Conservation (phyloP, 164 flowering plant genomes). For the Vitis riparia region DNA sequence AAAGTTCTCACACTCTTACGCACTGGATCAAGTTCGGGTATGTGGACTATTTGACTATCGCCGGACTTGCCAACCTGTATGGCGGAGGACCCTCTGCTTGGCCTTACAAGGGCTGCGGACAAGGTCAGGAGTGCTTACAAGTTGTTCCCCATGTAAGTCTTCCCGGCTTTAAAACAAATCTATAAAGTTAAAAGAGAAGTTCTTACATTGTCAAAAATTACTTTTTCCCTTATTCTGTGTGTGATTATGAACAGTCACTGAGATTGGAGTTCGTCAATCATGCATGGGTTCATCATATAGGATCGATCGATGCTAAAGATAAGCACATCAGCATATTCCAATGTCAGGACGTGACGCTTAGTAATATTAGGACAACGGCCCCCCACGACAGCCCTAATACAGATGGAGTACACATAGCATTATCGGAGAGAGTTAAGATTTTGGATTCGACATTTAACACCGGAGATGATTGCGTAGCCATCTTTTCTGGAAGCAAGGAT, state of each 20-base stretch:
- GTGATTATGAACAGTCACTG: slow-evolving; percentile 14
- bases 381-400: slow-evolving; percentile 50
- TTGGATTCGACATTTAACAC: slow-evolving; percentile 26
- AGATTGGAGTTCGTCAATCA: slow-evolving; percentile 25
- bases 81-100: slow-evolving; percentile 37
- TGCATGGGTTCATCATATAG: slow-evolving; percentile 9
- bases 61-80: slow-evolving; percentile 32
- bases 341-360: slow-evolving; percentile 11
- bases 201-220: too few species aligned
- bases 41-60: slow-evolving; percentile 9
- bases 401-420: slow-evolving; percentile 52
- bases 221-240: too few species aligned
- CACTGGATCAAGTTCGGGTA: slow-evolving; percentile 28
- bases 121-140: slow-evolving; percentile 14
- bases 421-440: slow-evolving; percentile 18
- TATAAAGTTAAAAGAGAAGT: too few species aligned
- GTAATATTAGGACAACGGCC: slow-evolving; percentile 19
- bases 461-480: slow-evolving; percentile 51
- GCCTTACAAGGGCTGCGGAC: slow-evolving; percentile 23
- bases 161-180: neutral
- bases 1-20: neutral
- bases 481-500: neutral
- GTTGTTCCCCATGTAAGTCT: slow-evolving; percentile 25
- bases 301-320: slow-evolving; percentile 24
- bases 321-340: slow-evolving; percentile 21